Evolutionary conservation across 2,329 filamentous ascomycete species (phyloP).

Genomic region (Eurotiales sp.): DNA sequence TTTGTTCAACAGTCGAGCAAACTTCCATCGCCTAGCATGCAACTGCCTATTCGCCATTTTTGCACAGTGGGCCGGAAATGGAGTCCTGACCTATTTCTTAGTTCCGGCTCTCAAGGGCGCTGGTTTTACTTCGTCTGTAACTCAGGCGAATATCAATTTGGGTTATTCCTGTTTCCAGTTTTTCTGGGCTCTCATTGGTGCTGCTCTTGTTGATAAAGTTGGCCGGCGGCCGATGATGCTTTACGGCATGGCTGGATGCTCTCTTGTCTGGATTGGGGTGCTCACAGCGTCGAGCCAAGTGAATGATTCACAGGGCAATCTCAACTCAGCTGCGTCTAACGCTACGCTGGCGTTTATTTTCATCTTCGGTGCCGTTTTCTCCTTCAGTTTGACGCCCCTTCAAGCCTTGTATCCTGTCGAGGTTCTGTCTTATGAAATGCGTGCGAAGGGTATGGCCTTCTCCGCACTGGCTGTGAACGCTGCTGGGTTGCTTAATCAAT

Average conservation of each 20-base stretch:
- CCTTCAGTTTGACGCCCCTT: slow-evolving; percentile 37
- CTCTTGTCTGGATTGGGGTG: slow-evolving; percentile 6
- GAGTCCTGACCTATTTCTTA: slow-evolving; percentile 34
- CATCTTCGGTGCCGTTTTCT: slow-evolving; percentile 40
- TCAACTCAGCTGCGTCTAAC: slow-evolving; percentile 37
- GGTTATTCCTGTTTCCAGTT: slow-evolving; percentile 40
- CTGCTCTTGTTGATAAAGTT: slow-evolving; percentile 30
- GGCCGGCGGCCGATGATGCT: slow-evolving; percentile 28
- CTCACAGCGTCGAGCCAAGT: slow-evolving; percentile 32
- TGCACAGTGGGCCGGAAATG: slow-evolving; percentile 40
- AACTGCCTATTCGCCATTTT: slow-evolving; percentile 20
- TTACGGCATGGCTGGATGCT: slow-evolving; percentile 4
- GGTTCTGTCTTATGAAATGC: slow-evolving; percentile 10
- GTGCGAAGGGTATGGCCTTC: slow-evolving; percentile 14
- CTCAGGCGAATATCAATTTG: slow-evolving; percentile 45
- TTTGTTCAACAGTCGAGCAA: slow-evolving; percentile 5
- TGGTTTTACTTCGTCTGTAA: slow-evolving; percentile 33
- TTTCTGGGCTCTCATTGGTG: slow-evolving; percentile 28
- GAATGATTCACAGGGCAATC: slow-evolving; percentile 42
- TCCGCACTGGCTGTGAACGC: slow-evolving; percentile 2
- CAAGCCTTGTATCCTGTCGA: slow-evolving; percentile 18
- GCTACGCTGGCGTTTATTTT: slow-evolving; percentile 42
- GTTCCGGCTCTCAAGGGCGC: slow-evolving; percentile 38
- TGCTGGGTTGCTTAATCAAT: slow-evolving; percentile 25
- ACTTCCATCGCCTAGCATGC: slow-evolving; percentile 6